Base-by-base conservation (phyloP, 108 stramenopile species). In the Chaetoceros muelleri region DNA sequence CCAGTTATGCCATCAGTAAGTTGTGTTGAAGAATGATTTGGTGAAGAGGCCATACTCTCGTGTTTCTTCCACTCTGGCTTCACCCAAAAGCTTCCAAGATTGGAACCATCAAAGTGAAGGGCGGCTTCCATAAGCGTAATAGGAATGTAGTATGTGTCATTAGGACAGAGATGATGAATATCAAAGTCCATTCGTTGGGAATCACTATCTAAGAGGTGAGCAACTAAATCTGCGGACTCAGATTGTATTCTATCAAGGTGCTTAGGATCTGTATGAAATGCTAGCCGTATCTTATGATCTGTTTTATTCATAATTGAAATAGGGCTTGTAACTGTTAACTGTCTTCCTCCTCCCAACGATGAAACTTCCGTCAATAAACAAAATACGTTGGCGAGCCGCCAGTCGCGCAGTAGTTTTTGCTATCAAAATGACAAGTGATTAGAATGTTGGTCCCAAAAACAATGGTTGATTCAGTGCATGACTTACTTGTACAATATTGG, bases 301-400 rank as follows among this genome's bases (percentile, higher is more conserved):
- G 93, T 95, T 47, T 79, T 88, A 68, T 96, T 96, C 25, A 76
- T 51, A 13, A 96, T 48, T 54, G 82, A 72, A 67, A 96, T 95
- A 17, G 81, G 69, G 31, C 84, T 87, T 13, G 73, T 64, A 0
- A 92, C 75, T 23, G 84, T 75, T 20, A 95, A 55, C 55, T 87
- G 79, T 44, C 95, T 67, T 20, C 95, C 94, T 2, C 96, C 93
- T 62, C 90, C 85, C 21, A 92, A 76, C 18, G 82, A 79, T 7
- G 76, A 72, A 29, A 97, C 90, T 53, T 95, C 94, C 2, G 90
- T 73, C 26, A 97, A 61, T 2, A 97, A 28, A 51, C 81, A 68
- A 60, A 96, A 63, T 18, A 90, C 82, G 62, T 94, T 92, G 31
- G 61, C 54, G 19, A 95, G 48, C 46, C 87, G 57, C 88, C 91